phyloP scores from a whole-genome alignment of 2,329 filamentous ascomycete genomes.

The Phaeosphaeriaceae sp. region DNA sequence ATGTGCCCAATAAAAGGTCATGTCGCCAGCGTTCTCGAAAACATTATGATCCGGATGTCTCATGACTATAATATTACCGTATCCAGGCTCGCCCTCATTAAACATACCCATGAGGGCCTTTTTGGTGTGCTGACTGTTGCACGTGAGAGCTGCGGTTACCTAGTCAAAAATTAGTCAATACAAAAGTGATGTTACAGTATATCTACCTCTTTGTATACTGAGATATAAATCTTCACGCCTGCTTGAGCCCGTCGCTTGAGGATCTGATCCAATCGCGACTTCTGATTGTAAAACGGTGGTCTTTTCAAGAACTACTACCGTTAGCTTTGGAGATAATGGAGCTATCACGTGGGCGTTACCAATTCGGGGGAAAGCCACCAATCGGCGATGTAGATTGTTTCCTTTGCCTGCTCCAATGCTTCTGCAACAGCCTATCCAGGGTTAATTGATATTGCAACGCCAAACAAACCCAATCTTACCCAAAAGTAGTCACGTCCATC shows the following conservation, averaged over 20 bases:
- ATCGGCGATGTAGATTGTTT: slow-evolving; percentile 93
- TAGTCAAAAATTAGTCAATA: slow-evolving; percentile 15
- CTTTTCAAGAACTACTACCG: slow-evolving; percentile 71
- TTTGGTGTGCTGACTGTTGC: slow-evolving; percentile 93
- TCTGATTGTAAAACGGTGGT: slow-evolving; percentile 79
- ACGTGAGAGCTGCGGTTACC: slow-evolving; percentile 68
- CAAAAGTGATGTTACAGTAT: no score
- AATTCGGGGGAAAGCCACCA: slow-evolving; percentile 96
- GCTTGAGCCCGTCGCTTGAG: slow-evolving; percentile 88
- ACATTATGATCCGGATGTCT: slow-evolving; percentile 95
- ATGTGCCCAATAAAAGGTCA: slow-evolving; percentile 98
- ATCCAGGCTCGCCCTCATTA: slow-evolving; percentile 78
- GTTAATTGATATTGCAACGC: neutral
- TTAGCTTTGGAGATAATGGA: slow-evolving; percentile 4
- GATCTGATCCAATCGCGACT: slow-evolving; percentile 85
- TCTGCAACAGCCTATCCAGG: slow-evolving; percentile 72
- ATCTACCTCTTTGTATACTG: slow-evolving; percentile 83
- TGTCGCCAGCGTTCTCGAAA: slow-evolving; percentile 89
- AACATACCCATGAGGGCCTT: slow-evolving; percentile 82
- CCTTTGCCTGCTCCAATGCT: slow-evolving; percentile 86
- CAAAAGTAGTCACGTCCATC: slow-evolving; percentile 96
- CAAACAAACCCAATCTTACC: slow-evolving; percentile 23
- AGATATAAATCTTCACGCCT: slow-evolving; percentile 92
- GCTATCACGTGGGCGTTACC: slow-evolving; percentile 12
- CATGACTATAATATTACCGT: slow-evolving; percentile 88